A percentile compares a stretch with the other conserved stretches of the same genome.
Evolutionary conservation across 2,329 filamentous ascomycete species (phyloP).

Genomic region (Neopestalotiopsis sp.): DNA sequence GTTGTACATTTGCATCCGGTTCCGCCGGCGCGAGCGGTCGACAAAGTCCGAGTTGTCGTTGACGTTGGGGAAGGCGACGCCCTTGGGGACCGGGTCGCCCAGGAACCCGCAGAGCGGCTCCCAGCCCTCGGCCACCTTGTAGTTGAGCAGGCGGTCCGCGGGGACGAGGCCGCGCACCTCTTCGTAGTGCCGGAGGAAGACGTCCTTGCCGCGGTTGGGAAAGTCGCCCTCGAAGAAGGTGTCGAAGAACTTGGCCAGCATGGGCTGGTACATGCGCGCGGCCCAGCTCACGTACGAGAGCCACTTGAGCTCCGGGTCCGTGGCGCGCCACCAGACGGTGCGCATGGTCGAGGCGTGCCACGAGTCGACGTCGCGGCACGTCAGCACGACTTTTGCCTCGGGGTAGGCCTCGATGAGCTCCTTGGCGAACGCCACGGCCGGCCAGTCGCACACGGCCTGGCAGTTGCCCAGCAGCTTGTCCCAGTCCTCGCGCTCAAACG

Average conservation of each 20-base stretch:
- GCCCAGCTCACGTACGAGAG: conserved; percentile 66
- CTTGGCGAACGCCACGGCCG: conserved; percentile 69
- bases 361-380: conserved; percentile 68
- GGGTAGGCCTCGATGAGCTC: conserved; percentile 75
- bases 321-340: conserved; percentile 71
- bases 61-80: conserved; percentile 47
- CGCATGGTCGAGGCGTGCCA: conserved; percentile 67
- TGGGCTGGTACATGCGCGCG: conserved; percentile 70
- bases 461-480: conserved; percentile 70
- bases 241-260: conserved; percentile 73
- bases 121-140: conserved; percentile 40
- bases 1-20: conserved; percentile 17
- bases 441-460: conserved; percentile 73
- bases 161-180: conserved; percentile 35
- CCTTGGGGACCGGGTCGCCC: conserved; percentile 35
- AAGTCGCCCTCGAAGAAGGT: conserved; percentile 73
- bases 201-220: conserved; percentile 66
- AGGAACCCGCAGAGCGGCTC: conserved; percentile 42
- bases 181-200: conserved; percentile 51
- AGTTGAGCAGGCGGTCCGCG: conserved; percentile 36
- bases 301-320: conserved; percentile 63
- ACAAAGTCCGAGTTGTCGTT: conserved; percentile 52
- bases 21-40: conserved; percentile 10
- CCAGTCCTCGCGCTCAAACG: conserved; percentile 71
- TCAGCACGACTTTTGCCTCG: conserved; percentile 73